phyloP scores from a whole-genome alignment of 2,329 filamentous ascomycete species.

The Aspergillus costaricaensis region DNA sequence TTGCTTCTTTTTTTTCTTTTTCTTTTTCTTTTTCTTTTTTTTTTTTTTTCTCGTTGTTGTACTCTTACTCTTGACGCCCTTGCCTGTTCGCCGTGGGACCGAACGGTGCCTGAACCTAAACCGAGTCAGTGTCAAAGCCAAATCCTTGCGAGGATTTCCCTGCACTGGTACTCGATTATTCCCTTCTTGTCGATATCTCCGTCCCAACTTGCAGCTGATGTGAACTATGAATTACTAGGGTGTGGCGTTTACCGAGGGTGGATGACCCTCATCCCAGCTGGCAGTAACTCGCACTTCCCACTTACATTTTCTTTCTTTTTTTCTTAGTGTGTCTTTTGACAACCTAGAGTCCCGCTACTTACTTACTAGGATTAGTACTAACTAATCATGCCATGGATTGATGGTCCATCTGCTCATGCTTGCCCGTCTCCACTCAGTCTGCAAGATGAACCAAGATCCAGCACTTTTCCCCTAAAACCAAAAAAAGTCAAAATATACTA shows the following conservation, averaged over 20 bases:
- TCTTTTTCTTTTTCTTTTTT: not conserved
- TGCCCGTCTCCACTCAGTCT: slow-evolving; percentile 6
- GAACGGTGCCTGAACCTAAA: not conserved
- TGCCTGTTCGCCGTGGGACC: not conserved
- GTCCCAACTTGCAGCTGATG: not conserved
- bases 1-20: not conserved
- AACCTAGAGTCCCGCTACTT: not conserved
- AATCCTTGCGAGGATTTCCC: not conserved
- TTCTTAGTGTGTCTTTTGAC: not conserved
- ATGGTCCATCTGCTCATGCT: not conserved
- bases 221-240: slow-evolving; percentile 1
- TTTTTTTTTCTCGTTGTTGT: not conserved
- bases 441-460: slow-evolving; percentile 18
- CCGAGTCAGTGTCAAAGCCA: not conserved
- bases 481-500: not conserved
- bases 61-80: not conserved
- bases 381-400: slow-evolving; percentile 9
- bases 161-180: not conserved
- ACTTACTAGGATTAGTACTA: not conserved
- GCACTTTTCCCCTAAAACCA: not conserved
- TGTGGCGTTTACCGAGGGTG: slow-evolving; percentile 9
- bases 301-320: no score
- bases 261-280: slow-evolving; percentile 7
- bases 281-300: not conserved
- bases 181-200: slow-evolving; percentile 7